phyloP scores from a whole-genome alignment of 2,329 filamentous ascomycete species.

The Verticillium tricorpus region DNA sequence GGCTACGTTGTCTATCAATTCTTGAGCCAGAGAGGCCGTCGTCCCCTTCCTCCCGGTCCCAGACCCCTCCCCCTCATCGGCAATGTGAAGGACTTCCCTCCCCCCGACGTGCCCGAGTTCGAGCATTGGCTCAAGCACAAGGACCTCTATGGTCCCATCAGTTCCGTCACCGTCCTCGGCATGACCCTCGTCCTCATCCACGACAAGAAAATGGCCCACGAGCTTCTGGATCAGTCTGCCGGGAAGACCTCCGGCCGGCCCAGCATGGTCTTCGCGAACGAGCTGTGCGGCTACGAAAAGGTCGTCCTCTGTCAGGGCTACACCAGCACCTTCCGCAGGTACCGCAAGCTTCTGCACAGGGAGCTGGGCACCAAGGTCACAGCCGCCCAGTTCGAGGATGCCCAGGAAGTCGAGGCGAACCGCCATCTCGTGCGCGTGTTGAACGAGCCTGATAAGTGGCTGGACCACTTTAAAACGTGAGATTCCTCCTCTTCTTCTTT shows the following conservation, averaged over 20 bases:
- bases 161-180: constrained; percentile 34
- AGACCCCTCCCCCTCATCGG: constrained; percentile 42
- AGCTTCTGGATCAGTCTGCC: constrained; percentile 30
- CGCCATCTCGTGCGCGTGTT: constrained; percentile 7
- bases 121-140: constrained; percentile 36
- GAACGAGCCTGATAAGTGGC: constrained; percentile 6
- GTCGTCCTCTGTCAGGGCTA: constrained; percentile 18
- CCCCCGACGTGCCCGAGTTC: constrained; percentile 23
- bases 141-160: constrained; percentile 30
- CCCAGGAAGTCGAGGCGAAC: constrained; percentile 8
- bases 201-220: constrained; percentile 25
- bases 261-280: constrained; percentile 17
- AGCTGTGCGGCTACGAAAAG: constrained; percentile 20
- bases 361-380: constrained; percentile 21
- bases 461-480: constrained; percentile 12
- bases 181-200: constrained; percentile 35
- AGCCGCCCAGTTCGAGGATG: constrained; percentile 11
- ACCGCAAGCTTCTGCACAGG: constrained; percentile 21
- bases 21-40: not conserved
- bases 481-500: not conserved
- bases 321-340: constrained; percentile 14
- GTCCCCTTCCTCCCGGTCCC: constrained; percentile 42
- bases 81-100: constrained; percentile 44
- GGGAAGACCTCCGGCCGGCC: constrained; percentile 27
- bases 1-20: not conserved